Percentiles rank a stretch among this genome's conserved stretches.
phyloP scores from a whole-genome alignment of 306 rosid genomes.

The Spatholobus suberectus region DNA sequence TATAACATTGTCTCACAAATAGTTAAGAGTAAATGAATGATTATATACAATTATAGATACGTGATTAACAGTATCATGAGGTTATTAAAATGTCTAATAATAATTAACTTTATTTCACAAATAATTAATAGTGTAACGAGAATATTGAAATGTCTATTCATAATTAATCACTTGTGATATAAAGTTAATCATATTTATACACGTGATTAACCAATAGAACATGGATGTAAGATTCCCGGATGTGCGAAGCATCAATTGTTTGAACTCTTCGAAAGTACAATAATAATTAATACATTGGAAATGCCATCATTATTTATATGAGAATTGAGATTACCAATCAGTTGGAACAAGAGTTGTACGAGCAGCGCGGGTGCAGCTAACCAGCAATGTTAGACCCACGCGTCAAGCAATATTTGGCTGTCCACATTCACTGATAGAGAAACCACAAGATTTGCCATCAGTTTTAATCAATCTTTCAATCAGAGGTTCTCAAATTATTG shows the following conservation, averaged over 20 bases:
- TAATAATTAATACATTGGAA: background rate
- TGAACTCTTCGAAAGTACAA: background rate
- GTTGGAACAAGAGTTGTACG: background rate
- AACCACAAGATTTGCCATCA: conserved; percentile 3
- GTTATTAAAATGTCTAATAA: too few species aligned
- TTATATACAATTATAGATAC: too few species aligned
- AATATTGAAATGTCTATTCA: too few species aligned
- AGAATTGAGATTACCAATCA: background rate
- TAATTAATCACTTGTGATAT: too few species aligned
- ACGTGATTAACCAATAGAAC: too few species aligned
- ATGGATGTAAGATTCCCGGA: too few species aligned
- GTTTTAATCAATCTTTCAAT: conserved; percentile 40
- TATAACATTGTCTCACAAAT: too few species aligned
- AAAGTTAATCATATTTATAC: too few species aligned
- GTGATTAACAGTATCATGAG: too few species aligned
- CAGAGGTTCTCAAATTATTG: conserved; percentile 39
- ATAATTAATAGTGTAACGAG: too few species aligned
- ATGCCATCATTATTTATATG: conserved; percentile 2
- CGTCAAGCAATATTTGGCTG: conserved; percentile 34
- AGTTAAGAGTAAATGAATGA: too few species aligned
- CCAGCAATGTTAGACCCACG: conserved; percentile 19
- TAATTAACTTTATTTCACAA: too few species aligned
- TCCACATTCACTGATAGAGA: conserved; percentile 18
- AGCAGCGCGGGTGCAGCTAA: background rate
- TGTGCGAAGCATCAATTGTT: background rate